phyloP scores from a whole-genome alignment of 306 rosid species.

The Biancaea sappan region DNA sequence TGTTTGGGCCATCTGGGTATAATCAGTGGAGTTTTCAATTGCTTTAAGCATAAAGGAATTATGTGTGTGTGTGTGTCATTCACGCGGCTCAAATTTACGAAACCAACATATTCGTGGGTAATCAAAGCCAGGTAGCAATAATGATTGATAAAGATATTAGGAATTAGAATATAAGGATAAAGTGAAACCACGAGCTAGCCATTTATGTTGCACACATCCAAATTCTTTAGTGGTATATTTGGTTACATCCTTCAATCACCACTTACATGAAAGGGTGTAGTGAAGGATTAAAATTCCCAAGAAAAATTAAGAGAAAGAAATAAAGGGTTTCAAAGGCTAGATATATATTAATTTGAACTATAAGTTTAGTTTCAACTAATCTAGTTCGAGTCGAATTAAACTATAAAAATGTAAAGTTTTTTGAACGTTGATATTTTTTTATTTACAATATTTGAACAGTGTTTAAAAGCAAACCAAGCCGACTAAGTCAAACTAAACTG shows the following conservation, averaged over 20 bases:
- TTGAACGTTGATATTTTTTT: too few relatives aligned
- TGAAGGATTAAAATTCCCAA: too few relatives aligned
- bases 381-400: too few relatives aligned
- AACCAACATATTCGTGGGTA: not conserved
- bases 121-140: not conserved
- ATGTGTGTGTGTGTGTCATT: not conserved
- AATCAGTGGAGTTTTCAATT: constrained; percentile 22
- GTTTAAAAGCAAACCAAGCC: too few relatives aligned
- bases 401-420: too few relatives aligned
- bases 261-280: too few relatives aligned
- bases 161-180: not conserved
- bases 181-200: not conserved
- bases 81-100: not conserved
- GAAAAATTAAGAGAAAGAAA: not conserved
- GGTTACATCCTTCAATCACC: too few relatives aligned
- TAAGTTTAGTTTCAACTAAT: too few relatives aligned
- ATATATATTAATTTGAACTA: too few relatives aligned
- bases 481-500: too few relatives aligned
- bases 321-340: not conserved
- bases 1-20: not conserved
- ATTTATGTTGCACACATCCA: not conserved
- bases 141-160: not conserved
- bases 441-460: too few relatives aligned
- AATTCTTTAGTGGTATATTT: not conserved
- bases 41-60: constrained; percentile 21